Conservation (phyloP, 2,329 filamentous ascomycete genomes). For the Exophiala sp. region DNA sequence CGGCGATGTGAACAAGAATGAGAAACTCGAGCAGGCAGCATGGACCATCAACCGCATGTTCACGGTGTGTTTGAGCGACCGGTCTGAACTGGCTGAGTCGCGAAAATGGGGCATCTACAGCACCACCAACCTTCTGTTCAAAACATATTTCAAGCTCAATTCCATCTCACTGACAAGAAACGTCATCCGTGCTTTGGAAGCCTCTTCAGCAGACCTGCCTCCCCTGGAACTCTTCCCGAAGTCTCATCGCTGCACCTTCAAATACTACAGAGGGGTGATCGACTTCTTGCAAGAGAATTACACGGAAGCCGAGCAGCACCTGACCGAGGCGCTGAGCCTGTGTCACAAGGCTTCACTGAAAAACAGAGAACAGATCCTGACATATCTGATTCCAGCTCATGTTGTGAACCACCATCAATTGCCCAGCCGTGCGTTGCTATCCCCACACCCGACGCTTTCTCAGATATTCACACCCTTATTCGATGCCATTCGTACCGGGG, state of each 20-base stretch:
- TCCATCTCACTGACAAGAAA: constrained; percentile 84
- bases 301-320: constrained; percentile 68
- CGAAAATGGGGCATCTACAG: constrained; percentile 98
- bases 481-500: constrained; percentile 71
- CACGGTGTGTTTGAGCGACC: constrained; percentile 76
- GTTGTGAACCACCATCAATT: constrained; percentile 82
- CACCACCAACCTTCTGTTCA: constrained; percentile 90
- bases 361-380: constrained; percentile 88
- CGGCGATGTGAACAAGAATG: constrained; percentile 67
- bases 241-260: constrained; percentile 89
- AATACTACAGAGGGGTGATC: constrained; percentile 93
- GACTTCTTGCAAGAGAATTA: constrained; percentile 94
- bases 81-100: constrained; percentile 63
- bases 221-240: constrained; percentile 72
- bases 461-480: constrained; percentile 72
- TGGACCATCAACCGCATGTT: constrained; percentile 89
- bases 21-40: constrained; percentile 84
- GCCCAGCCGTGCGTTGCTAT: constrained; percentile 65
- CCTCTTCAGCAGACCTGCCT: constrained; percentile 74
- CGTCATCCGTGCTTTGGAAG: constrained; percentile 74
- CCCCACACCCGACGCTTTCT: constrained; percentile 69
- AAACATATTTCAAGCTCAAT: constrained; percentile 95
- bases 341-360: constrained; percentile 66
- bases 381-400: constrained; percentile 89
- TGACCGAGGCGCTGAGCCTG: constrained; percentile 73